Base-by-base conservation (phyloP, 2,329 filamentous ascomycete species). In the Pochonia chlamydosporia region DNA sequence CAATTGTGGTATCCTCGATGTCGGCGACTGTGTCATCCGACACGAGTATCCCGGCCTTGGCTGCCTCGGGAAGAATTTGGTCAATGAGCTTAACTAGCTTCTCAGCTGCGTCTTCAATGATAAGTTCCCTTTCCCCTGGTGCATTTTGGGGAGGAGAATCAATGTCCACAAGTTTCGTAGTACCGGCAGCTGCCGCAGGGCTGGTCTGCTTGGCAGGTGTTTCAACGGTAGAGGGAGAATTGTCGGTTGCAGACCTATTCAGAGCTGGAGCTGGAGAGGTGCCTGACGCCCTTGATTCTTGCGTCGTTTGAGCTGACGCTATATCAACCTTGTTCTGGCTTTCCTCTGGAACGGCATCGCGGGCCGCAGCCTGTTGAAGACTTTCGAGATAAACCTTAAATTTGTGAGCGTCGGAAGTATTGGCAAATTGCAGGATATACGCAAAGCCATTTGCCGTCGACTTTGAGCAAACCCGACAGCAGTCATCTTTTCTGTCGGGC, bases 1-100 rank as follows among this genome's bases (percentile, higher is more conserved):
- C 53, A 10, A 63, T 50, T 3, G 59, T 52, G 0, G 52, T 53
- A 5, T 63, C 57, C 18, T 61, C 54, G 8, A 65, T 55, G 2
- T 54, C 58, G 4, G 54, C 43, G 20, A 54, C 31, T 1, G 39
- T 40, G 13, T 53, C 45, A 4, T 53, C 49, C 3, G 46, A 44
- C 4, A 54, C 11, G 21, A 36, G 7, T 1, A 50, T 11, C 8
- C 50, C 53, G 10, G 48, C 20, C n/a, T 49, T 43, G 18, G 43
- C 35, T 24, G 56, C 40, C 24, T 52, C 48, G 10, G 48, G 45
- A 6, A 62, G 30, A 5, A 57, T 53, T 4, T 46, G 42, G 5
- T 54, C 41, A 11, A 56, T 49, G 2, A 57, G 36, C 2, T 35
- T 23, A 3, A 47, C 39, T 9, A 56, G 47, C 3, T 59, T 46